A percentile compares a stretch with the other conserved stretches of the same genome.
phyloP scores from a whole-genome alignment of 2,329 filamentous ascomycete species.

The Sporothrix sp. region DNA sequence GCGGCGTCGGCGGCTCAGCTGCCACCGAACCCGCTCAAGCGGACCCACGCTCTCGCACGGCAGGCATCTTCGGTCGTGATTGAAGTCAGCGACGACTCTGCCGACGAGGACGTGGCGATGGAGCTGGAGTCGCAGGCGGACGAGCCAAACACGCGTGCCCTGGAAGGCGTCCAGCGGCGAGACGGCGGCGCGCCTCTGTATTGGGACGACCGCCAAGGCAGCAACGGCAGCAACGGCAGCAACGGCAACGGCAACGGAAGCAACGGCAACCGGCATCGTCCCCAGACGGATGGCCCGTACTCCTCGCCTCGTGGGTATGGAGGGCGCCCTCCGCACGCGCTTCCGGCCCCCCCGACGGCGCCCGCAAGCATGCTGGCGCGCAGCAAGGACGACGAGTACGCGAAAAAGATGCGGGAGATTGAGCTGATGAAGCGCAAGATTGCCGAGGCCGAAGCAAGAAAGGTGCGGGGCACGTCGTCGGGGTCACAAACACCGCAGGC shows the following conservation, averaged over 20 bases:
- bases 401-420: constrained; percentile 47
- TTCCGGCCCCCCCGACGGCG: constrained; percentile 30
- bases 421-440: constrained; percentile 51
- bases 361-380: constrained; percentile 25
- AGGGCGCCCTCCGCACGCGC: constrained; percentile 31
- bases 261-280: background rate
- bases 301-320: constrained; percentile 27
- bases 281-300: background rate
- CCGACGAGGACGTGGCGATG: constrained; percentile 56
- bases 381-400: constrained; percentile 32
- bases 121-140: constrained; percentile 50
- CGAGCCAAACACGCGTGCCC: constrained; percentile 22
- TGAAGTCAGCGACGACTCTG: constrained; percentile 65
- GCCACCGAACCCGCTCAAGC: constrained; percentile 35
- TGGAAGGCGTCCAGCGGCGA: background rate
- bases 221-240: background rate
- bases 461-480: constrained; percentile 27
- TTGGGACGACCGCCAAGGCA: constrained; percentile 16
- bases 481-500: constrained; percentile 24
- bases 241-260: background rate
- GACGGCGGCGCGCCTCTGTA: background rate
- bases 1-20: constrained; percentile 10
- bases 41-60: constrained; percentile 51
- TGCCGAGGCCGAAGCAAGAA: constrained; percentile 48
- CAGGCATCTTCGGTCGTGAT: constrained; percentile 63